Base-by-base conservation (phyloP, 2,329 filamentous ascomycete species). In the Fusarium nygamai region DNA sequence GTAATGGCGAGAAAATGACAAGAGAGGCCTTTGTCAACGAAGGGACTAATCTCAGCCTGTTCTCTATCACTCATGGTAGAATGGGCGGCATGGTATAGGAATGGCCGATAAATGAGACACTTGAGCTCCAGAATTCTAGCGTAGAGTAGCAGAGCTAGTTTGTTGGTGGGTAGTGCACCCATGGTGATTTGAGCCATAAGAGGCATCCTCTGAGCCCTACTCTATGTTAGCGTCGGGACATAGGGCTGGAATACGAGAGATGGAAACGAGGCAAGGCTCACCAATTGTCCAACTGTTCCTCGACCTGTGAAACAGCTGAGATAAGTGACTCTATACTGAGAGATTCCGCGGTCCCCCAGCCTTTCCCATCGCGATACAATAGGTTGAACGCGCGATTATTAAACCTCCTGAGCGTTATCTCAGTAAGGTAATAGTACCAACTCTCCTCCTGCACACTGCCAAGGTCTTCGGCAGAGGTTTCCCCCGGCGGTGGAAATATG, bases 181-280 rank as follows among this genome's bases (percentile, higher is more conserved):
- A 48, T 29, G 9, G 19, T 48, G 6, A 48, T 48, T 22, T 29
- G 27, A 48, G 27, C 27, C 27, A 48, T 22, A 3, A 29, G 13
- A 48, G 19, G 46, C 27, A 48, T 48, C 3, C 27, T 29, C 9
- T 29, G 27, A 11, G 20, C 46, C 46, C 46, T 48, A 11, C 13
- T 29, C 27, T 19, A 22, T 29, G 6, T 47, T 22, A 22, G 27
- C 6, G 3, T 22, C 8, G 22, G 4, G 1, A 3, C 1, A 47
- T 29, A 22, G 24, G 0, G 4, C 44, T 47, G 19, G 1, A 4
- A 14, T 10, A 10, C 1, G 5, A 46, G 12, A 19, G 8, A 46
- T 27, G 17, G 8, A 19, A 33, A 33, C 33, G 13, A 12, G n/a
- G 5, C 5, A 14, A 27, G 19, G 8, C 27, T 16, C 19, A 47